These are phyloP conservation scores for Ceratobasidium sp. DNA, from an alignment of 1,284 basidiomycete species.

Conservation along the genomic window DNA sequence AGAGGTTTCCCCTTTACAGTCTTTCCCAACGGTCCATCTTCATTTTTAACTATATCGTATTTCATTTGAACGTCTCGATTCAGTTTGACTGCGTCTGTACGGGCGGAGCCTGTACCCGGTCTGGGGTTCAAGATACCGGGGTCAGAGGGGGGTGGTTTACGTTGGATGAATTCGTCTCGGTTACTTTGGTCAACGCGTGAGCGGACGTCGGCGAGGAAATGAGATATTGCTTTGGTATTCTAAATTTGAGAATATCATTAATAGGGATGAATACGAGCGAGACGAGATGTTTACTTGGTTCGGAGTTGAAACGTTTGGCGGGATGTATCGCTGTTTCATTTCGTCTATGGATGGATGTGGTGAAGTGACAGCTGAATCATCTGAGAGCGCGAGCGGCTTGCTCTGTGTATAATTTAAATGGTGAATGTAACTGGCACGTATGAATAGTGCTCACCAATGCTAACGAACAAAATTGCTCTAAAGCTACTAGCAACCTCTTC, in stretches of 20 bases:
- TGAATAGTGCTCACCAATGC: slow-evolving; percentile 64
- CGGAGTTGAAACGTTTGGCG: slow-evolving; percentile 63
- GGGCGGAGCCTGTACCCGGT: slow-evolving; percentile 66
- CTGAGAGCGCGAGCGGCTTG: slow-evolving; percentile 52
- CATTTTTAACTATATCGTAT: slow-evolving; percentile 84
- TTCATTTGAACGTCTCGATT: slow-evolving; percentile 82
- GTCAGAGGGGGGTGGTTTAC: slow-evolving; percentile 63
- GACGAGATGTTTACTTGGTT: slow-evolving; percentile 60
- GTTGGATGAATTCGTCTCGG: slow-evolving; percentile 75
- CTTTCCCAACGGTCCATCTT: slow-evolving; percentile 74
- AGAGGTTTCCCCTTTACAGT: slow-evolving; percentile 52
- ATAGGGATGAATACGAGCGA: background rate
- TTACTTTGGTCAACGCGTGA: slow-evolving; percentile 80
- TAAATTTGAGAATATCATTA: slow-evolving; percentile 53
- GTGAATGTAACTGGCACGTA: background rate
- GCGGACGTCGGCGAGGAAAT: slow-evolving; percentile 74
- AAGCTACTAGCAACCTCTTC: slow-evolving; percentile 65
- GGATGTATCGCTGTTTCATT: slow-evolving; percentile 72
- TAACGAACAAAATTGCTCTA: slow-evolving; percentile 65
- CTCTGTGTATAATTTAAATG: slow-evolving; percentile 44
- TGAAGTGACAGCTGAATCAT: slow-evolving; percentile 49
- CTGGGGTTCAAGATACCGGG: slow-evolving; percentile 1
- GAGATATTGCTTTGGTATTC: slow-evolving; percentile 77
- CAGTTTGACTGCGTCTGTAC: slow-evolving; percentile 75
- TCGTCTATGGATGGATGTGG: slow-evolving; percentile 65